Base-by-base conservation (phyloP, 208 protist species). In the Leishmania lainsoni region DNA sequence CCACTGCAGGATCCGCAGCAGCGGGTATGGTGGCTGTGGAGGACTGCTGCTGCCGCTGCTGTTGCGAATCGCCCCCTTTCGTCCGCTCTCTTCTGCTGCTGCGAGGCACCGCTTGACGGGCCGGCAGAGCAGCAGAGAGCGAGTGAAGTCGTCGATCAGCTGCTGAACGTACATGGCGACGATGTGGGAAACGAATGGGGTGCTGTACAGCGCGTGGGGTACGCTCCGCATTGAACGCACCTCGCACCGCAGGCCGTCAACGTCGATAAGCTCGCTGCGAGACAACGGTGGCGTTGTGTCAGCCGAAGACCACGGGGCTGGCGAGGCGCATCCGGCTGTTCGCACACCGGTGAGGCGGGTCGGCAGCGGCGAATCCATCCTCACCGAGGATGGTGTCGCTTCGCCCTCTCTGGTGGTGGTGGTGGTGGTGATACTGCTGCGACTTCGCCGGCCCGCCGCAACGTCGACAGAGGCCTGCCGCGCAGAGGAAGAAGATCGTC, bases 141-240 rank as follows among this genome's bases (percentile, higher is more conserved):
- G 71, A 5, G 88, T 76, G 68, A 90, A 92, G 85, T 88, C 83
- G 6, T 73, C 58, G 22, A 94, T 72, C 49, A 91, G 90, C 81
- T 93, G 86, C 29, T 85, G 87, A 26, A 93, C 88, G 65, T 92
- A 78, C 71, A 61, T 39, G 39, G 85, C 89, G 8, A 87, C 76
- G 58, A 87, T 70, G 68, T 82, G 78, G 17, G 76, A 78, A 17
- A 84, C 78, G 8, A 83, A 80, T 45, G 82, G 78, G 29, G 83
- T 84, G 16, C 71, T 65, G 81, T 87, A 83, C 20, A 95, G 75
- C 4, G 86, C 84, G 81, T 92, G 86, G 20, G 86, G 81, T 22
- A 87, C 66, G 83, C 85, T 85, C 70, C 87, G 87, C 75, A 91
- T 93, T 26, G 90, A 90, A 39, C 86, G 83, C 69, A 95, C 84